phyloP scores from a whole-genome alignment of 306 rosid species.

The Quercus agrifolia region DNA sequence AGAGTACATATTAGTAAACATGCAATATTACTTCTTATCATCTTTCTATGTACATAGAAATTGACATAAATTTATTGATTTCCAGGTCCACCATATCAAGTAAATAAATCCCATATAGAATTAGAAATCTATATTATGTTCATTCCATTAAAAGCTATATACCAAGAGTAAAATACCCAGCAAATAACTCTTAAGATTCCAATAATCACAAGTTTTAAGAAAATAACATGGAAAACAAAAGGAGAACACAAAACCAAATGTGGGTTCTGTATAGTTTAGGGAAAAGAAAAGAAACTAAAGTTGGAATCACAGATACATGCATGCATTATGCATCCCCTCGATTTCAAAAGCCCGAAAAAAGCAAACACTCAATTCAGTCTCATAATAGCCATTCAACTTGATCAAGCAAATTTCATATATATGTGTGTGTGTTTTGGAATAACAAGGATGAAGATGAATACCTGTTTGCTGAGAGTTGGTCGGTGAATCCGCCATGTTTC shows the following conservation, averaged over 20 bases:
- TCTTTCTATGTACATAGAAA: background rate
- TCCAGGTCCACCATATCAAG: background rate
- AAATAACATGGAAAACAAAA: background rate
- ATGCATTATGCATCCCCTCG: background rate
- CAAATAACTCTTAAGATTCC: background rate
- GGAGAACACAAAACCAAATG: background rate
- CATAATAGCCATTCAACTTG: background rate
- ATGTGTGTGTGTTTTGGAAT: background rate
- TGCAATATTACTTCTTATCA: background rate
- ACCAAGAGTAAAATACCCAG: background rate
- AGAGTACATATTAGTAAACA: background rate
- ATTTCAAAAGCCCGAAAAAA: background rate
- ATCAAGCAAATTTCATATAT: background rate
- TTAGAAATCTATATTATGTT: background rate
- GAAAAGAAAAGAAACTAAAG: background rate
- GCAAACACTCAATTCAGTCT: background rate
- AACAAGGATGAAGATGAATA: conserved; percentile 16
- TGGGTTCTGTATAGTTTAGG: background rate
- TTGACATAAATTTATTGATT: background rate
- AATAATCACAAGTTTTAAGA: background rate
- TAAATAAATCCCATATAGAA: background rate
- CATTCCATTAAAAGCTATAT: background rate
- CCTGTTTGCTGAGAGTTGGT: conserved; percentile 64
- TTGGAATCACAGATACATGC: background rate
- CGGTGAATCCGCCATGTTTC: conserved; percentile 33